Conservation (phyloP, 192 early-diverging fungal species). For the Coemansia sp. region DNA sequence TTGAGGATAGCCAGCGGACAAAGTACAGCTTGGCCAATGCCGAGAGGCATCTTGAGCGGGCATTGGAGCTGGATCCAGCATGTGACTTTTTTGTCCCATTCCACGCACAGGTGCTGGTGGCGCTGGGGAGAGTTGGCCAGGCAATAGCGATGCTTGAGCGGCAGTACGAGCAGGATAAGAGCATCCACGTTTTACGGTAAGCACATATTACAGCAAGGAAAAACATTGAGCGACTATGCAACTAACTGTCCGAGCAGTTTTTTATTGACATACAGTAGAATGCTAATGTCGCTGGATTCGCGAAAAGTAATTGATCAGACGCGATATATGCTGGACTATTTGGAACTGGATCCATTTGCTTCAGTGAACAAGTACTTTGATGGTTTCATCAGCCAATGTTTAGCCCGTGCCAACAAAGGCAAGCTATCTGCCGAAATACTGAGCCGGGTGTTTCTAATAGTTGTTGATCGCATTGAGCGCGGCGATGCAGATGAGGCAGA, state of each 20-base stretch:
- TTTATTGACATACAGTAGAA: conserved; percentile 13
- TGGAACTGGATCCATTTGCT: conserved; percentile 39
- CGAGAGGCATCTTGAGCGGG: conserved; percentile 15
- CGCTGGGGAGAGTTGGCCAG: conserved; percentile 1
- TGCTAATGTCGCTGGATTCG: conserved; percentile 30
- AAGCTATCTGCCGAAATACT: background rate
- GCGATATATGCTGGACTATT: conserved; percentile 24
- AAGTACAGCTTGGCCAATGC: conserved; percentile 29
- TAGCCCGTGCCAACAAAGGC: background rate
- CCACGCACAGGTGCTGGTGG: conserved; percentile 33
- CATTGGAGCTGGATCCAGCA: conserved; percentile 13
- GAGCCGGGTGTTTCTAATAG: conserved; percentile 8
- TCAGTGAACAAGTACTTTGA: conserved; percentile 3
- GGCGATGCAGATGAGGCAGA: conserved; percentile 14
- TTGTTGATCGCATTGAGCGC: conserved; percentile 31
- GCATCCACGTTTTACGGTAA: background rate
- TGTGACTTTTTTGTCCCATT: conserved; percentile 26
- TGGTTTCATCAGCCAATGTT: conserved; percentile 10
- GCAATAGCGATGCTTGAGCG: conserved; percentile 7
- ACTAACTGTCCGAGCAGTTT: no score
- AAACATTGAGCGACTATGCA: no score
- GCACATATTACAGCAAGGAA: background rate
- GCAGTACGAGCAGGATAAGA: conserved; percentile 9
- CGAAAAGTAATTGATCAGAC: conserved; percentile 6
- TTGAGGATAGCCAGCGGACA: conserved; percentile 1